Evolutionary conservation across 805 yeast genomes (phyloP).

Genomic region (Metschnikowia gruessii): DNA sequence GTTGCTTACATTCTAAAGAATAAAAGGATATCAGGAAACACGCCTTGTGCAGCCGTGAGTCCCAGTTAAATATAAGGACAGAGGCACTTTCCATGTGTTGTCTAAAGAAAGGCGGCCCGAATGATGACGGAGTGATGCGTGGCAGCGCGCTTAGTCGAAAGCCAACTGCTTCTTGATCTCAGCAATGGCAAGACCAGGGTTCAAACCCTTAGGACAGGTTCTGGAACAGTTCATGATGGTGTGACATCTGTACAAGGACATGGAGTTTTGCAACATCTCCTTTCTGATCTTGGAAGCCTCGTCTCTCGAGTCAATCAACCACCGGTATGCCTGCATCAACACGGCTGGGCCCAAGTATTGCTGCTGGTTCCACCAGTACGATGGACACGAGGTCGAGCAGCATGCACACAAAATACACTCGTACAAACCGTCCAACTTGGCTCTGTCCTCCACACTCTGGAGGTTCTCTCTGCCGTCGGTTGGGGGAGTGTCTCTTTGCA

Average conservation of each 20-base stretch:
- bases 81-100: background rate
- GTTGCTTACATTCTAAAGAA: too few relatives aligned
- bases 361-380: conserved; percentile 99
- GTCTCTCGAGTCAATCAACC: conserved; percentile 97
- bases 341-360: conserved; percentile 99
- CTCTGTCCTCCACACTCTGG: conserved; percentile 89
- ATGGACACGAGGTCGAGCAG: conserved; percentile 98
- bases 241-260: conserved; percentile 98
- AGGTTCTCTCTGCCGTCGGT: conserved; percentile 90
- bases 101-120: background rate
- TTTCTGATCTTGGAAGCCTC: conserved; percentile 79
- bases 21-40: background rate
- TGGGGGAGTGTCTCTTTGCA: conserved; percentile 79
- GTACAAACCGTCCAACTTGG: conserved; percentile 93
- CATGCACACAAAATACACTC: conserved; percentile 98
- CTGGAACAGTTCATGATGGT: conserved; percentile 98
- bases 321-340: conserved; percentile 97
- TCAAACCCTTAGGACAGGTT: conserved; percentile 98
- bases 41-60: background rate
- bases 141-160: conserved; percentile 45
- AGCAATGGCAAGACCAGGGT: conserved; percentile 97
- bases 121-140: background rate
- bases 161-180: conserved; percentile 94
- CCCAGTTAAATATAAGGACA: background rate
- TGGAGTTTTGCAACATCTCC: conserved; percentile 90